Evolutionary conservation across 1,139 yeast genomes (phyloP).

Genomic region (Pneumocystis murina): DNA sequence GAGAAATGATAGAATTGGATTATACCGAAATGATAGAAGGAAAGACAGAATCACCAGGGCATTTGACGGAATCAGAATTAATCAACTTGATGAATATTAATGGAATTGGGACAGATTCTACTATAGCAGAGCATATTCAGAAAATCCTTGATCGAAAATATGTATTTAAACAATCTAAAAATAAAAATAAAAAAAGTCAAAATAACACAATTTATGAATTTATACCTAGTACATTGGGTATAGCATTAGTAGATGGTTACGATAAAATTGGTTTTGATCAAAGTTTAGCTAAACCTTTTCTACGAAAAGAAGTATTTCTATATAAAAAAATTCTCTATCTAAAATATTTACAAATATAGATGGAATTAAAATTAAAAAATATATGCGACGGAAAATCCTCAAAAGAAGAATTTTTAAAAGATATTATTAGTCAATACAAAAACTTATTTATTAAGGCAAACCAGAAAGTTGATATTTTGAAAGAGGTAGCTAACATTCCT

Average conservation of each 20-base stretch:
- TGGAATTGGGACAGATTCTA: constrained; percentile 98
- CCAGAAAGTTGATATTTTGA: not conserved
- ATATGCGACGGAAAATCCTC: constrained; percentile 52
- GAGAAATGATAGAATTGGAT: constrained; percentile 40
- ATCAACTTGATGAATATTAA: constrained; percentile 91
- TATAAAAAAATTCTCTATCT: not conserved
- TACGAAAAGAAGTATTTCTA: constrained; percentile 39
- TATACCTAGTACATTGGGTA: constrained; percentile 71
- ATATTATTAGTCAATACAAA: constrained; percentile 45
- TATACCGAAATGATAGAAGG: constrained; percentile 56
- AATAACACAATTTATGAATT: constrained; percentile 23
- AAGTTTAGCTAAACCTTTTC: constrained; percentile 77
- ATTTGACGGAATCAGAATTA: constrained; percentile 81
- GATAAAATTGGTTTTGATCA: constrained; percentile 56
- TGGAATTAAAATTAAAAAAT: constrained; percentile 52
- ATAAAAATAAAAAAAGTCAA: constrained; percentile 2
- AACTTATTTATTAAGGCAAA: constrained; percentile 24
- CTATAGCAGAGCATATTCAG: constrained; percentile 94
- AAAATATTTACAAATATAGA: constrained; percentile 12
- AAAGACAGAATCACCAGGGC: constrained; percentile 61
- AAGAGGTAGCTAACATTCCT: not conserved
- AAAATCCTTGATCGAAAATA: constrained; percentile 58
- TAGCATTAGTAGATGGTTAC: constrained; percentile 80
- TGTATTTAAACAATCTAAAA: constrained; percentile 31
- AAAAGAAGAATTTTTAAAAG: constrained; percentile 41